Base-by-base conservation (phyloP, 140 eudicot genomes). In the Anethum foeniculum region DNA sequence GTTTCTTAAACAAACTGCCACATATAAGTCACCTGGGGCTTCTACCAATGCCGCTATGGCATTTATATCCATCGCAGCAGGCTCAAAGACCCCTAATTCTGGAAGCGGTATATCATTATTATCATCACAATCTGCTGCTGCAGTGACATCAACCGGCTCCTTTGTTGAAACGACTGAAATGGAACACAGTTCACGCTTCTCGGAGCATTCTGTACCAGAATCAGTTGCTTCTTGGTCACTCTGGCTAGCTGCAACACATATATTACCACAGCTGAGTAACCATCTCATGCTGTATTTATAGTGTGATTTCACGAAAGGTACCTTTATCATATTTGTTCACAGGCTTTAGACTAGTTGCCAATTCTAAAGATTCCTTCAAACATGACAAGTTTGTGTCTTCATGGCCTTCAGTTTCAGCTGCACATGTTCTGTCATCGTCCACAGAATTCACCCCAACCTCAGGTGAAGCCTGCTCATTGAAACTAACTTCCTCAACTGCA, bases 11-110 rank as follows among this genome's bases (percentile, higher is more conserved):
- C 28, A 51, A 16, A 68, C 7, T 34, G 27, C 41, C 48, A 38
- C 32, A 72, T 46, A 13, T 5, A 44, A 71, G 3, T 77, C 62
- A 94, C 97, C 98, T 86, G 89, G 60, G 65, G 69, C 62, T 69
- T 77, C 76, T 80, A 76, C 65, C 79, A 88, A 76, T 76, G 77
- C 87, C 30, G 76, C 81, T 76, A 34, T 83, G 34, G 44, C 79
- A 72, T 83, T 72, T 30, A 76, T 73, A 39, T 76, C 72, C 65
- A 77, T 25, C 1, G 0, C 18, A 47, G 52, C 52, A 47, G 52
- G 52, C 52, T 47, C 52, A 1, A 47, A 47, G 5, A 47, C 52
- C 52, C 18, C 52, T 13, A 18, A 15, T 47, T 47, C 52, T 13
- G 18, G 52, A 47, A 47, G 52, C 52, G 12, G 71, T 77, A 85